Base-by-base conservation (phyloP, 257 asterid species). In the Solanum microdontum region DNA sequence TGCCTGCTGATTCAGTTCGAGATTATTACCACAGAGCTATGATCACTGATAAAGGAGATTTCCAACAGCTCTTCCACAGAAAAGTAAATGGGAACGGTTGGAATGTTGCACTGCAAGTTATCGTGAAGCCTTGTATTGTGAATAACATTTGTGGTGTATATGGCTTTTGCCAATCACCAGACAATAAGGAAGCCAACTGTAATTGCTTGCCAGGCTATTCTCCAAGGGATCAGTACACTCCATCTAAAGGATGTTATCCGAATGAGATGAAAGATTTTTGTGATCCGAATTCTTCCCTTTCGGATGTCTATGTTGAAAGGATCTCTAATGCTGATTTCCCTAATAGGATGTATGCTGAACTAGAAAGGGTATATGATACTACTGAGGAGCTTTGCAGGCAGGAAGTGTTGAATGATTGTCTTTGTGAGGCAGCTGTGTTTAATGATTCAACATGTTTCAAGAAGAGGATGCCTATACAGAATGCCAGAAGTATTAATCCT, bases 401-500 rank as follows among this genome's bases (percentile, higher is more conserved):
- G 72, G 72, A 34, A 58, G 45, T 83, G 34, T 9, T 62, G 13
- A 39, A 80, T 87, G 89, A 80, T 80, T 87, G 86, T 66, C 84
- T 87, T 12, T 87, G 89, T 79, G 86, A 55, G 24, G 86, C 66
- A 77, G 89, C 83, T 28, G 75, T 87, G 8, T 87, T 62, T 15
- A 40, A 19, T 12, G 60, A 9, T 80, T n/a, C 39, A 12, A 80
- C 15, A 19, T 87, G 89, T 64, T 66, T 12, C 80, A 87, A 79
- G 82, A 87, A 87, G 89, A 87, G 58, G 80, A 13, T 39, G 73
- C 89, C 89, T 39, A 26, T 80, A 19, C 55, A 68, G 58, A 80
- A 80, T 13, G 82, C 82, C 17, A 62, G 89, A 79, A 79, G 23
- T 9, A 68, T 55, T 80, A 4, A 14, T 76, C 48, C 69, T 28